Evolutionary conservation across 192 early-diverging fungal species (phyloP).

Genomic region (Paraglomus brasilianum): DNA sequence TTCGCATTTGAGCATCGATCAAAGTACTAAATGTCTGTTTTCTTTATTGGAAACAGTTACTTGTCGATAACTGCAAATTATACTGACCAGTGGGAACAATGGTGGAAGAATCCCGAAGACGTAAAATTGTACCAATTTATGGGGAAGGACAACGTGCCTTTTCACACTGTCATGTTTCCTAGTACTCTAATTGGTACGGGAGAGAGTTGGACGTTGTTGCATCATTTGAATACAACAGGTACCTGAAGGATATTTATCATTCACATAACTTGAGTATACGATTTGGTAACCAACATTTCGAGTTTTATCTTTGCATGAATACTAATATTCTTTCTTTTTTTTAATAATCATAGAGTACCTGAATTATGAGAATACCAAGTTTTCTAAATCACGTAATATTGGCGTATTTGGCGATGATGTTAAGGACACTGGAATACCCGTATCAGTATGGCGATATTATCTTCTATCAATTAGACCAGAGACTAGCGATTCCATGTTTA

Average conservation of each 20-base stretch:
- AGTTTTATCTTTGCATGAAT: slow-evolving; percentile 15
- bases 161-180: slow-evolving; percentile 98
- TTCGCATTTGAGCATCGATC: too few relatives aligned
- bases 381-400: slow-evolving; percentile 93
- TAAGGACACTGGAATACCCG: slow-evolving; percentile 81
- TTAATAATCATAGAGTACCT: slow-evolving; percentile 74
- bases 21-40: not conserved
- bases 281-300: not conserved
- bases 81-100: slow-evolving; percentile 90
- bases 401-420: slow-evolving; percentile 99
- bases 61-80: slow-evolving; percentile 97
- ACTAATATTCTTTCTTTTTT: slow-evolving; percentile 11
- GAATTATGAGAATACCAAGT: slow-evolving; percentile 95
- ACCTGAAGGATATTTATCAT: slow-evolving; percentile 7
- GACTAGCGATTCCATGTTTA: slow-evolving; percentile 85
- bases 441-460: slow-evolving; percentile 97
- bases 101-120: slow-evolving; percentile 99
- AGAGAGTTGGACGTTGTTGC: slow-evolving; percentile 88
- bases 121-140: slow-evolving; percentile 99
- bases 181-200: slow-evolving; percentile 79
- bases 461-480: slow-evolving; percentile 92
- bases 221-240: slow-evolving; percentile 92
- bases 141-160: slow-evolving; percentile 99
- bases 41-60: slow-evolving; percentile 46
- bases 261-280: too few relatives aligned